These are phyloP conservation scores for Petrea volubilis DNA, from an alignment of 257 asterid genomes.

Conservation along the genomic window DNA sequence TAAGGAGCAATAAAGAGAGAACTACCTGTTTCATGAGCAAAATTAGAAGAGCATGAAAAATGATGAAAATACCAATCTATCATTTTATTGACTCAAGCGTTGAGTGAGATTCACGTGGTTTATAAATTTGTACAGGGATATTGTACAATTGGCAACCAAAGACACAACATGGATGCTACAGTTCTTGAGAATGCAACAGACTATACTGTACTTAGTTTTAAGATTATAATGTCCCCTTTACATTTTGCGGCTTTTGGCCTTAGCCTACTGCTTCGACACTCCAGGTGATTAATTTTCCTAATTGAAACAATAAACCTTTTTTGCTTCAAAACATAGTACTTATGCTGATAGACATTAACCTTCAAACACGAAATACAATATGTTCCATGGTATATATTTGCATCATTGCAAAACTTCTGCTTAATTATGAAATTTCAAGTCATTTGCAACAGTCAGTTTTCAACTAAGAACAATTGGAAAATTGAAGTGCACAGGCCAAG, in stretches of 20 bases:
- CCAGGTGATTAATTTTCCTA: neutral
- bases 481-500: neutral
- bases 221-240: neutral
- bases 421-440: neutral
- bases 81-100: too few species aligned
- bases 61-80: too few species aligned
- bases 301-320: neutral
- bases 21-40: constrained; percentile 59
- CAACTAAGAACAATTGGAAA: neutral
- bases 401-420: too few species aligned
- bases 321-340: neutral
- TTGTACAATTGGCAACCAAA: neutral
- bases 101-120: too few species aligned
- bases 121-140: too few species aligned
- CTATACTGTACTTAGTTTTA: neutral
- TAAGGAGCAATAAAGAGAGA: constrained; percentile 58
- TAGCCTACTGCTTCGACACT: neutral
- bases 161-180: too few species aligned
- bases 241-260: too few species aligned
- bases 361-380: too few species aligned
- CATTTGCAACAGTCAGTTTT: neutral
- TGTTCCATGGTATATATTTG: too few species aligned
- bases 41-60: constrained; percentile 2
- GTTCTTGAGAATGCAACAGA: neutral
- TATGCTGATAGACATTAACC: too few species aligned